Evolutionary conservation across 352 stramenopile genomes (phyloP), one percentile per base, ranked within the genome.

Genomic region (Phytophthora hybrid): DNA sequence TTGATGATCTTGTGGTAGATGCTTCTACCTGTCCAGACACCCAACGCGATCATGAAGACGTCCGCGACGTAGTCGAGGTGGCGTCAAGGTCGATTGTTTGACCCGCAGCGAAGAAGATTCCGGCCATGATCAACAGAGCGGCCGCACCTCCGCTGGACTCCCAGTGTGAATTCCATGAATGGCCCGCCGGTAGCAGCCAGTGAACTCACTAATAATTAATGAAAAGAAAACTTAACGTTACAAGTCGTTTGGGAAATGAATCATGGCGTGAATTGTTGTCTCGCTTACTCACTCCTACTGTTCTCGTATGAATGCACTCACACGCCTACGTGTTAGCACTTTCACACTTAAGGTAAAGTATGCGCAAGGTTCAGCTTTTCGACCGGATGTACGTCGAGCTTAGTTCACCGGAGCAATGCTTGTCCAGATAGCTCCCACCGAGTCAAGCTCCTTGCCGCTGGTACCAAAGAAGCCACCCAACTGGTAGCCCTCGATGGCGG

Each of bases 61-160:
- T 81, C 83, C 19, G 89, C 77, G 16, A 88, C 61, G 53, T 85
- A 75, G 60, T 91, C 80, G 10, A 74, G 79, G 49, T 85, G 4
- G 77, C 69, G 9, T 85, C 73, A 3, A 89, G 71, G 46, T 78
- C 76, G 60, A 74, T 63, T 18, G 63, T 81, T 49, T 69, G 74
- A 67, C 68, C 80, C 47, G 54, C 67, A 10, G 75, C 90, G 81
- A 79, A 95, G 78, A 81, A 93, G 66, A 78, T 84, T 51, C 74
- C 76, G 63, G 69, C 92, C 83, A 90, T 88, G 76, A 88, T 70
- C 32, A 98, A 60, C 7, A 98, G 77, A 89, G 72, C 97, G 91
- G 18, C 92, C 90, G 31, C 93, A 80, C 16, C 92, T 90, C 92
- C 90, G 97, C 71, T 84, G 83, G 21, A 97, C 68, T 11, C 90